Base-by-base conservation (phyloP, 768 basidiomycete species). In the Multifurca ochricompacta region DNA sequence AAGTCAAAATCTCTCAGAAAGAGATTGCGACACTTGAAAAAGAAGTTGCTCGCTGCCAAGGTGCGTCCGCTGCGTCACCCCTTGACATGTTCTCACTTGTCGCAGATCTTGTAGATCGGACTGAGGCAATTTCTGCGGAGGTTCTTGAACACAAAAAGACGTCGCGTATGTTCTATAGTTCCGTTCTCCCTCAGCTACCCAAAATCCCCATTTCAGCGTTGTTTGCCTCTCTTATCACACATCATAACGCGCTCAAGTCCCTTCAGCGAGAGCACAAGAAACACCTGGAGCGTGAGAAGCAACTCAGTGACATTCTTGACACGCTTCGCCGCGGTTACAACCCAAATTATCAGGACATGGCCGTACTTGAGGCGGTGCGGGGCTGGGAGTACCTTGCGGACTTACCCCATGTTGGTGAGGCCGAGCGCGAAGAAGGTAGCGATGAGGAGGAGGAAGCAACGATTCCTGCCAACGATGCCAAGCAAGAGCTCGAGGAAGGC, bases 291-390 rank as follows among this genome's bases (percentile, higher is more conserved):
- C 84, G 85, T 48, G 83, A 94, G 64, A 79, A 79, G 56, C 75
- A 81, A 42, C 79, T 99, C 2, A 86, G 85, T 21, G 79, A 83
- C n/a, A 89, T 99, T 47, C 77, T 99, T 6, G 78, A 83, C 54
- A 74, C 83, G 27, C 79, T 99, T 10, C 79, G 90, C 19, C 78
- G 80, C 9, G 84, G 86, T 4, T 97, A 96, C 72, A 99, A 99
- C 67, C 95, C 95, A 14, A 99, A 99, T 68, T 97, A 97, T 70
- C 94, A 97, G 67, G 95, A 99, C 66, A 98, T 99, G 95, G 93
- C 92, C 2, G 95, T 98, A 44, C 79, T 96, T 27, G 94, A 95
- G 62, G 94, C 95, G 16, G 93, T 97, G 14, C 83, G 92, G 43
- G 94, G 93, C 13, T 98, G 90, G 84, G 89, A 92, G 66, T 82